Conservation (phyloP, 768 basidiomycete genomes). For the Kwoniella dendrophila region DNA sequence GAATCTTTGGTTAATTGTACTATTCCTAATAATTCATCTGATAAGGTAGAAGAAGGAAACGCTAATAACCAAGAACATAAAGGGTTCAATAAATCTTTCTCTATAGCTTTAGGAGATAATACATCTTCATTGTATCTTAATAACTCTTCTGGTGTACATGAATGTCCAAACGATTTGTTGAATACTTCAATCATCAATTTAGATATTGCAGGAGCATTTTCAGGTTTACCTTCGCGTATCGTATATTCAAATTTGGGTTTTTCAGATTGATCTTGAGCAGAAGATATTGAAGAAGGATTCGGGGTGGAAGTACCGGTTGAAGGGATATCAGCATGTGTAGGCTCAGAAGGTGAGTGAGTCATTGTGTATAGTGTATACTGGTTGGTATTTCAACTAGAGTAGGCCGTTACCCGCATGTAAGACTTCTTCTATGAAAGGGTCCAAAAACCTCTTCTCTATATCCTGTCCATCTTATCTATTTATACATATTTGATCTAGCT, state of each 20-base stretch:
- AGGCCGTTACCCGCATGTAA: too few species aligned
- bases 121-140: constrained; percentile 24
- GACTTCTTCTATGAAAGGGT: too few species aligned
- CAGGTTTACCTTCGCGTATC: neutral
- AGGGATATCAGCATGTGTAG: constrained; percentile 5
- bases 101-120: constrained; percentile 22
- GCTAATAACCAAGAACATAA: constrained; percentile 25
- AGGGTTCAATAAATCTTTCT: constrained; percentile 19
- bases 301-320: neutral
- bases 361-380: neutral
- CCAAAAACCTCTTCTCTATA: too few species aligned
- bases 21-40: constrained; percentile 12
- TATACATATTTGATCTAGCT: too few species aligned
- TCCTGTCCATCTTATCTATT: too few species aligned
- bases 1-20: constrained; percentile 16
- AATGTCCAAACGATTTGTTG: constrained; percentile 36
- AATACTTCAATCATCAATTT: constrained; percentile 28
- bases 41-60: neutral
- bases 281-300: neutral
- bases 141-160: constrained; percentile 32
- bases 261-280: neutral
- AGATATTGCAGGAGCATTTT: constrained; percentile 12
- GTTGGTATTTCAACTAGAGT: too few species aligned
- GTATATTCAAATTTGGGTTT: neutral
- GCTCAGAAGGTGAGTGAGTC: constrained; percentile 5